Conservation (phyloP, 495 filamentous ascomycete genomes). For the Penicillium psychrofluorescens region DNA sequence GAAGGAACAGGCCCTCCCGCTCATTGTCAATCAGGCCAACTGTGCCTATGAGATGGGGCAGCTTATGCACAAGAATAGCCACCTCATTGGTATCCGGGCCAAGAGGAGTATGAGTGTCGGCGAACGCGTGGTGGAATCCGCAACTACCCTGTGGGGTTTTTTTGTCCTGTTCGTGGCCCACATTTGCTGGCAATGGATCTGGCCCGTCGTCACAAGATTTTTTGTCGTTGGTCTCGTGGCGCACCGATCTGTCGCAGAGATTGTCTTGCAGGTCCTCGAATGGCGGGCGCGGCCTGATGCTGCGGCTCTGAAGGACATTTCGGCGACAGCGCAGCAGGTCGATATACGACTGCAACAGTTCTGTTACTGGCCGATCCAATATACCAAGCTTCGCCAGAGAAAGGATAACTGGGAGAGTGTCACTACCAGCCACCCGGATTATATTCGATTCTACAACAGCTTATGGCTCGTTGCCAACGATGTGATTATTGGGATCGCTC, state of each 20-base stretch:
- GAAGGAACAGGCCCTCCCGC: slow-evolving; percentile 73
- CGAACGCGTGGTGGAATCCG: slow-evolving; percentile 91
- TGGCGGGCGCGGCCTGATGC: slow-evolving; percentile 77
- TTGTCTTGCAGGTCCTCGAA: slow-evolving; percentile 72
- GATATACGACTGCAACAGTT: slow-evolving; percentile 98
- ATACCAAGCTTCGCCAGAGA: slow-evolving; percentile 77
- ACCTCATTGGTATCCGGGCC: slow-evolving; percentile 67
- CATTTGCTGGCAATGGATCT: slow-evolving; percentile 66
- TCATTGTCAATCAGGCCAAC: slow-evolving; percentile 91
- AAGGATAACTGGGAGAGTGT: slow-evolving; percentile 95
- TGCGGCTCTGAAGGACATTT: slow-evolving; percentile 88
- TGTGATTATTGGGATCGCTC: slow-evolving; percentile 94
- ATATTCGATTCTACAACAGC: slow-evolving; percentile 98
- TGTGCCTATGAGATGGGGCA: slow-evolving; percentile 84
- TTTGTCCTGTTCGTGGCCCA: slow-evolving; percentile 62
- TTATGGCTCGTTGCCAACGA: slow-evolving; percentile 98
- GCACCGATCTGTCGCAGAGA: slow-evolving; percentile 77
- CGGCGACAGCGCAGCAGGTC: slow-evolving; percentile 95
- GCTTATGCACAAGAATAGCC: slow-evolving; percentile 80
- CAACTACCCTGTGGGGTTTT: slow-evolving; percentile 73
- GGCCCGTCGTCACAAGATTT: slow-evolving; percentile 63
- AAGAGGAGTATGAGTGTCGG: slow-evolving; percentile 87
- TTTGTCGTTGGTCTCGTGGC: slow-evolving; percentile 73
- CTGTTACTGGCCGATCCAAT: slow-evolving; percentile 98
- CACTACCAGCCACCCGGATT: slow-evolving; percentile 91